Evolutionary conservation across 129 eudicot species (phyloP).

Genomic region (Lactuca saligna): DNA sequence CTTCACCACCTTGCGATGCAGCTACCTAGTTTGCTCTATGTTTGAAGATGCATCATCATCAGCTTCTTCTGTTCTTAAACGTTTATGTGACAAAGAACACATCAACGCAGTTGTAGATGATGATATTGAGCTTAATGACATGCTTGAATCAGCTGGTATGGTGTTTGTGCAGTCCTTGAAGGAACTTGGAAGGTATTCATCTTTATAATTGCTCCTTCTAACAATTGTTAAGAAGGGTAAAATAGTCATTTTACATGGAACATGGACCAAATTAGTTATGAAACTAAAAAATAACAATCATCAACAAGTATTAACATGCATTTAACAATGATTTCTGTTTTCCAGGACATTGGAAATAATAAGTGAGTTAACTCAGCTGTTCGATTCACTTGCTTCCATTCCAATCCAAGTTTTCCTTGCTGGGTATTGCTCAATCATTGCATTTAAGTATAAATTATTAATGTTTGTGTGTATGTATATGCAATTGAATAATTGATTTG

Average conservation of each 20-base stretch:
- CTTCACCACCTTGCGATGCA: constrained; percentile 34
- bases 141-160: constrained; percentile 89
- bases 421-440: constrained; percentile 48
- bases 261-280: neutral
- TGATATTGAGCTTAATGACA: constrained; percentile 44
- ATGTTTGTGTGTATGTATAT: too few species aligned
- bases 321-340: constrained; percentile 17
- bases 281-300: neutral
- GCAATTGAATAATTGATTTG: neutral
- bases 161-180: constrained; percentile 80
- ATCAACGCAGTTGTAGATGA: constrained; percentile 31
- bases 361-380: constrained; percentile 57
- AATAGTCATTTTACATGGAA: neutral
- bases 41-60: constrained; percentile 65
- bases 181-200: constrained; percentile 59
- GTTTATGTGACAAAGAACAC: constrained; percentile 28
- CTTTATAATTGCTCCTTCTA: neutral
- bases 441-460: too few species aligned
- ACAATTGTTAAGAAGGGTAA: neutral
- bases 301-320: neutral
- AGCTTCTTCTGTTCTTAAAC: constrained; percentile 58
- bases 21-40: constrained; percentile 77
- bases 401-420: constrained; percentile 74
- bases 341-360: constrained; percentile 70
- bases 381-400: constrained; percentile 55